These are phyloP conservation scores for Crassisporium funariophilum DNA, from an alignment of 768 basidiomycete species.

Conservation along the genomic window DNA sequence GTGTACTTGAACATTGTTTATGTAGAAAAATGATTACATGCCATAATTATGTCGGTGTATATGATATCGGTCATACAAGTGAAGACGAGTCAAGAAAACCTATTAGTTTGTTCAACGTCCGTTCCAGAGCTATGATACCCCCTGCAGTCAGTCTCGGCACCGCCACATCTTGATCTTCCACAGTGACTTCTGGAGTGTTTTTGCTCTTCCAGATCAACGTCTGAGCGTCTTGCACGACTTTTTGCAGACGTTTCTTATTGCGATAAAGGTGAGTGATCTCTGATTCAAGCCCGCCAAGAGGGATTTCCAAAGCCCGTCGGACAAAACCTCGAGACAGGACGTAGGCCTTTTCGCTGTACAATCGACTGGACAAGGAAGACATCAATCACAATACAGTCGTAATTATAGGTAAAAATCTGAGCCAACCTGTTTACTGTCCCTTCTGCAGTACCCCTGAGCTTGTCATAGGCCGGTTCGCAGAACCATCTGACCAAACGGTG, in stretches of 20 bases:
- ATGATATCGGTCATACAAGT: too few relatives aligned
- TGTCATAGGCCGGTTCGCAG: constrained; percentile 93
- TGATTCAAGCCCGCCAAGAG: constrained; percentile 65
- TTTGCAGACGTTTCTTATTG: constrained; percentile 60
- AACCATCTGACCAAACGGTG: constrained; percentile 60
- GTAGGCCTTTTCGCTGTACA: constrained; percentile 93
- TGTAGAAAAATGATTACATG: neutral
- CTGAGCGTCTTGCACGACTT: constrained; percentile 66
- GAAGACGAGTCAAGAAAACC: constrained; percentile 27
- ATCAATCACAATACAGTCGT: neutral
- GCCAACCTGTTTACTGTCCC: constrained; percentile 81
- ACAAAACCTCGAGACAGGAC: constrained; percentile 90
- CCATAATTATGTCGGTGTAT: neutral
- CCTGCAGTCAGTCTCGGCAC: constrained; percentile 80
- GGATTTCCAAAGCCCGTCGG: constrained; percentile 83
- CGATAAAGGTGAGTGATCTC: constrained; percentile 81
- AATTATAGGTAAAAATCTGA: neutral
- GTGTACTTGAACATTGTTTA: neutral
- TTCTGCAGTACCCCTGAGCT: constrained; percentile 87
- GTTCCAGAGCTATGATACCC: constrained; percentile 75
- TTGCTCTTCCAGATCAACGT: constrained; percentile 71
- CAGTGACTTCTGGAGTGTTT: constrained; percentile 27
- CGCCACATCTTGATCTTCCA: constrained; percentile 46
- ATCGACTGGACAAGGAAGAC: constrained; percentile 54
- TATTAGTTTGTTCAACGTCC: constrained; percentile 72